Percentiles rank a stretch among this genome's conserved stretches.
Evolutionary conservation across 164 flowering plant genomes (phyloP).

Genomic region (Stephania japonica): DNA sequence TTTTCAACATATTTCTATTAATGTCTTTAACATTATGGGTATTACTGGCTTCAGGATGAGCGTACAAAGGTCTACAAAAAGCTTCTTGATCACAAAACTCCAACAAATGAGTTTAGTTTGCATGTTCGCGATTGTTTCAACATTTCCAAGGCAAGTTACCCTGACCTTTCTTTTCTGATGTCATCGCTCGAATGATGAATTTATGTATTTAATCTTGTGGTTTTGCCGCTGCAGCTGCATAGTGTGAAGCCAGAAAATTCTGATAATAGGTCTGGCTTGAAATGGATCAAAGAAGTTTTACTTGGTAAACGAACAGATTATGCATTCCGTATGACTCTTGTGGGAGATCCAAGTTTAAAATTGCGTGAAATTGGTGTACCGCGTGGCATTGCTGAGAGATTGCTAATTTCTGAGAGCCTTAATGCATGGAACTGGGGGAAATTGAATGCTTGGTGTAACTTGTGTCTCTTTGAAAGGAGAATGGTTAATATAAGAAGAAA

Average conservation of each 20-base stretch:
- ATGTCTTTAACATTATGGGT: constrained; percentile 3
- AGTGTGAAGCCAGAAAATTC: constrained; percentile 28
- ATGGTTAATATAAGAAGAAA: constrained; percentile 42
- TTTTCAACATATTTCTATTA: background rate
- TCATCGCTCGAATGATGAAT: background rate
- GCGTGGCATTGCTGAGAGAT: constrained; percentile 48
- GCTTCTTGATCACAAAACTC: constrained; percentile 51
- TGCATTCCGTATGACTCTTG: constrained; percentile 77
- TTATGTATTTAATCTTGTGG: constrained; percentile 8
- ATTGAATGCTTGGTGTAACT: constrained; percentile 27
- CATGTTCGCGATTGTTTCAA: constrained; percentile 54
- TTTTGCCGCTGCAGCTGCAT: constrained; percentile 41
- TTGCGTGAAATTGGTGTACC: constrained; percentile 82
- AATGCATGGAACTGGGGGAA: constrained; percentile 52
- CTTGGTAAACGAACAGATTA: constrained; percentile 70
- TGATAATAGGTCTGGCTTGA: constrained; percentile 39
- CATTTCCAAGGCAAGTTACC: constrained; percentile 61
- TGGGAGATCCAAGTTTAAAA: constrained; percentile 81
- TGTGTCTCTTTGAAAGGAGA: constrained; percentile 45
- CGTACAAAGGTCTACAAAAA: constrained; percentile 59
- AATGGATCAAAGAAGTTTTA: constrained; percentile 72
- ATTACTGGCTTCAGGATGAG: constrained; percentile 52
- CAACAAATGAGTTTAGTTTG: constrained; percentile 47
- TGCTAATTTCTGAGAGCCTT: constrained; percentile 53
- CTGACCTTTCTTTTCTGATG: background rate